phyloP scores from a whole-genome alignment of 148 eudicot species.

The Chenopodium formosanum region DNA sequence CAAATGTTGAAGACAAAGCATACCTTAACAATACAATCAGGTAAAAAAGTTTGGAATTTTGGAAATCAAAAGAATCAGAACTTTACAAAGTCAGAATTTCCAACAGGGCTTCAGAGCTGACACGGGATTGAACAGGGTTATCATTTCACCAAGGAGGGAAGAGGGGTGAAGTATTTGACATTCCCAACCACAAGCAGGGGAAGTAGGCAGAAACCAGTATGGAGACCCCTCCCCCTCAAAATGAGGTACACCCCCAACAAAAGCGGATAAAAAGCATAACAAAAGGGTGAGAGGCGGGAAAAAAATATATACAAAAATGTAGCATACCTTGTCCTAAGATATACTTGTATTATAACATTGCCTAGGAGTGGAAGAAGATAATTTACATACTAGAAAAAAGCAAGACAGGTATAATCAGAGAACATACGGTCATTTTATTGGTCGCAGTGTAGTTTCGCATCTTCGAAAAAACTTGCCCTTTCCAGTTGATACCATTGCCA shows the following conservation, averaged over 20 bases:
- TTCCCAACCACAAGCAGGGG: no score
- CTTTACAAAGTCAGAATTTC: neutral
- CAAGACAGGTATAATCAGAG: slow-evolving; percentile 17
- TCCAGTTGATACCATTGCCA: slow-evolving; percentile 99
- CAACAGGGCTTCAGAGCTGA: neutral
- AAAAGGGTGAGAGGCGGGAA: neutral
- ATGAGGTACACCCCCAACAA: neutral
- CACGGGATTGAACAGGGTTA: neutral
- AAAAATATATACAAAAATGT: no score
- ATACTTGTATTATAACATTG: neutral
- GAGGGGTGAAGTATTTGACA: neutral
- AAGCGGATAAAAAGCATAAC: neutral
- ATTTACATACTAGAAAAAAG: neutral
- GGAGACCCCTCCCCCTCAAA: no score
- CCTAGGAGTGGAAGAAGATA: neutral
- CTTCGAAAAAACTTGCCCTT: slow-evolving; percentile 97
- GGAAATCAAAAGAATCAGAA: neutral
- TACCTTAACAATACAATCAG: no score
- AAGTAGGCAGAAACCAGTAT: no score
- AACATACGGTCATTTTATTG: slow-evolving; percentile 90
- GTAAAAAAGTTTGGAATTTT: no score
- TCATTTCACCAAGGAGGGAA: neutral
- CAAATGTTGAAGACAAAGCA: no score
- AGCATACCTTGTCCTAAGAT: neutral
- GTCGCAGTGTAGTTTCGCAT: slow-evolving; percentile 95